phyloP scores from a whole-genome alignment of 257 asterid genomes.

The Oldenlandia corymbosa region DNA sequence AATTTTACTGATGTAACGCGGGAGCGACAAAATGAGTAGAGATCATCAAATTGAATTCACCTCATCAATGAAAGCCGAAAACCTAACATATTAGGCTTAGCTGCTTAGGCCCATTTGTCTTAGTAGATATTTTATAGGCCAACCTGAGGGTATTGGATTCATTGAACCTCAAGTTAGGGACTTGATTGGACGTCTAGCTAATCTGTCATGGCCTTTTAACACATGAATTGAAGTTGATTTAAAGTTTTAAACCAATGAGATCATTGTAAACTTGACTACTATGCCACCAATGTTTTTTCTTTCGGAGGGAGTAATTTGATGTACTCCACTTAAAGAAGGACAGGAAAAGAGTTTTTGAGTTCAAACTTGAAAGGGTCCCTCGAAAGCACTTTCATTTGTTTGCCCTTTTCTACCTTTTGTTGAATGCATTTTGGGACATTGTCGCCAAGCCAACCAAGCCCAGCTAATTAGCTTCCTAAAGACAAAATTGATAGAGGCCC shows the following conservation, averaged over 20 bases:
- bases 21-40: too few relatives aligned
- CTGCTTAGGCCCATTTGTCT: conserved; percentile 11
- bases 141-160: conserved; percentile 11
- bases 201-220: not conserved
- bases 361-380: too few relatives aligned
- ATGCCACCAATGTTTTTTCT: too few relatives aligned
- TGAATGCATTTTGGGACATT: not conserved
- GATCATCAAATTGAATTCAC: too few relatives aligned
- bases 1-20: too few relatives aligned
- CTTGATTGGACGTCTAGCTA: not conserved
- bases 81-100: conserved; percentile 12
- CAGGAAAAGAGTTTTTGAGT: too few relatives aligned
- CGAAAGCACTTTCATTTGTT: too few relatives aligned
- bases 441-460: not conserved
- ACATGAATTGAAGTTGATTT: not conserved
- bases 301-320: too few relatives aligned
- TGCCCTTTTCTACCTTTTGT: not conserved
- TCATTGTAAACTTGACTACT: too few relatives aligned
- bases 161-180: conserved; percentile 4
- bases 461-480: not conserved
- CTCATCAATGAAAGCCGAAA: not conserved
- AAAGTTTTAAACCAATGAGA: not conserved
- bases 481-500: conserved; percentile 7
- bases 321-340: not conserved
- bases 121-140: conserved; percentile 2